Evolutionary conservation across 306 rosid genomes (phyloP).

Genomic region (Myrica gale): DNA sequence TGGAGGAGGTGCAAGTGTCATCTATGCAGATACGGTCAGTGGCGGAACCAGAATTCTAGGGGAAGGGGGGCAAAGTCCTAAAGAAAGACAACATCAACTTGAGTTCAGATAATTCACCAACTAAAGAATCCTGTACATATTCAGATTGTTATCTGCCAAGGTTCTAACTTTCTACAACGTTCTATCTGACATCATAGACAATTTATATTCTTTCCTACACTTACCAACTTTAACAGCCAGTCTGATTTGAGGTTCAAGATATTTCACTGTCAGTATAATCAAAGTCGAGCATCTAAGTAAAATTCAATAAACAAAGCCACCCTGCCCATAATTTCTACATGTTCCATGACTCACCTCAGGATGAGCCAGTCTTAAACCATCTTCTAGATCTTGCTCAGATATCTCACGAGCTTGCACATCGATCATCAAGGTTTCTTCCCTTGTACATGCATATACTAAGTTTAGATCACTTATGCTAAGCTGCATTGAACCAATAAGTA

Average conservation of each 20-base stretch:
- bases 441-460: conserved; percentile 89
- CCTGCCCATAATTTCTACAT: conserved; percentile 7
- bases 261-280: conserved; percentile 74
- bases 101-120: no score
- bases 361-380: conserved; percentile 91
- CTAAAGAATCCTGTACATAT: no score
- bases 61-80: no score
- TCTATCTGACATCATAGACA: conserved; percentile 79
- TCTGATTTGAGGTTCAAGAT: conserved; percentile 88
- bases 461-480: conserved; percentile 87
- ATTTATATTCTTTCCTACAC: conserved; percentile 72
- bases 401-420: conserved; percentile 96
- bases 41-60: no score
- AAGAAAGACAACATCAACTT: no score
- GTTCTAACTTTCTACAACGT: conserved; percentile 70
- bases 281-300: conserved; percentile 31
- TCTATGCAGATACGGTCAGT: no score
- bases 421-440: conserved; percentile 94
- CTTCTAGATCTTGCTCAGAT: conserved; percentile 83
- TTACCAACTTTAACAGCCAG: conserved; percentile 92
- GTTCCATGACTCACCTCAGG: conserved; percentile 63
- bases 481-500: conserved; percentile 48
- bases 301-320: conserved; percentile 17
- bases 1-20: no score
- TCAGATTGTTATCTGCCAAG: conserved; percentile 43